Base-by-base conservation (phyloP, 1,284 basidiomycete species). In the Laetiporus sulphureus region DNA sequence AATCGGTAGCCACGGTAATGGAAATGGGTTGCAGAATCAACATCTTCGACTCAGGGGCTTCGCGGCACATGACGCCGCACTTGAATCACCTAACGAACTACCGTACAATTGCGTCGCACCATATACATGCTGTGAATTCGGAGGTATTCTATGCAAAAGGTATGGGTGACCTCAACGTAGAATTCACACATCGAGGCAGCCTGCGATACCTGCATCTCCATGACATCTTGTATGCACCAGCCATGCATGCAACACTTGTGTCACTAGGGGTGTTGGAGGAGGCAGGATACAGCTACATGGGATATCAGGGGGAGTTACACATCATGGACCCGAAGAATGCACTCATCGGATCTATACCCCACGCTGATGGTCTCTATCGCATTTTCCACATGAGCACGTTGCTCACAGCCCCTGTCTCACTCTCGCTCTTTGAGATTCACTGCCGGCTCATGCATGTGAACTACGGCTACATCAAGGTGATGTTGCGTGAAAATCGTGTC, bases 181-280 rank as follows among this genome's bases (percentile, higher is more conserved):
- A 48, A 1, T 44, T 65, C 12, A 61, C 55, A 0, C 55, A 63
- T 36, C 53, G 13, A 7, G 25, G 13, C 25, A 13, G 7, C 55
- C 18, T 10, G 48, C 27, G 32, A 0, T 30, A 41, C 3, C 40
- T 61, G 22, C 55, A 40, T 2, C 49, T 66, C 4, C 41, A 44
- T 18, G 51, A 62, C 24, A 58, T 63, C 20, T 51, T 61, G 34
- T 65, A 66, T 37, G 52, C 59, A 19, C 61, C 63, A 7, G 30
- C 51, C n/a, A 59, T 68, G 44, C 53, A 54, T 1, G 56, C 55
- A 45, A 62, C 57, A 11, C 60, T 66, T 7, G 50, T 66, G n/a
- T 66, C 60, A 0, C 48, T 62, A 20, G 41, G 50, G 19, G 42
- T 41, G 18, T 47, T 67, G 8, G 50, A 56, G 42, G 19, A 42